These are phyloP conservation scores for Hypoxylon sp. DNA, from an alignment of 2,329 filamentous ascomycete species.

Conservation along the genomic window DNA sequence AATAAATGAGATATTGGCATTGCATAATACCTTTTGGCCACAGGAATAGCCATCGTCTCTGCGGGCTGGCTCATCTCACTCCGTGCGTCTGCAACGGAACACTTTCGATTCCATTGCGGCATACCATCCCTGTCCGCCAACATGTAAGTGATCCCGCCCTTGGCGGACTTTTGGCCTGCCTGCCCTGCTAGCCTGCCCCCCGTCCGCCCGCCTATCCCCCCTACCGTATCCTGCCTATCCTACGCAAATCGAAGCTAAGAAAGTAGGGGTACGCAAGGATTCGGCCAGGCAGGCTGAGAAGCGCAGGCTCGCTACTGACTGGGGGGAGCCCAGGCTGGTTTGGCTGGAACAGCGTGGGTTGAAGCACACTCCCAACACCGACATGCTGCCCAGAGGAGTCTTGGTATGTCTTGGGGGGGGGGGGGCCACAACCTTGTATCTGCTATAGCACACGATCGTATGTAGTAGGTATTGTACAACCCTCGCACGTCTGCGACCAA, in stretches of 20 bases:
- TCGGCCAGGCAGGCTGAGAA: slow-evolving; percentile 29
- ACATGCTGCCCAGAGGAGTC: slow-evolving; percentile 36
- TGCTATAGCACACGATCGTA: not conserved
- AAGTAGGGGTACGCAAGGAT: slow-evolving; percentile 28
- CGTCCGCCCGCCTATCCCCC: slow-evolving; percentile 26
- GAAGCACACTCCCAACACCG: slow-evolving; percentile 35
- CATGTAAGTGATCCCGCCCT: slow-evolving; percentile 42
- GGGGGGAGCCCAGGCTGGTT: not conserved
- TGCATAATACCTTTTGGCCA: slow-evolving; percentile 26
- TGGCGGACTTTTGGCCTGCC: slow-evolving; percentile 36
- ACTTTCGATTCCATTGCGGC: slow-evolving; percentile 37
- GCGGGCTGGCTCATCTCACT: slow-evolving; percentile 33
- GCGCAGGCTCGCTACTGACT: slow-evolving; percentile 25
- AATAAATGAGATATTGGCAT: too few species aligned
- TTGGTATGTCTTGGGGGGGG: slow-evolving; percentile 31
- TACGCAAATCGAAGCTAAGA: slow-evolving; percentile 36
- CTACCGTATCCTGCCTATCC: slow-evolving; percentile 18
- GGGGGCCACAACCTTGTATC: slow-evolving; percentile 14
- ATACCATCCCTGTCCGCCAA: slow-evolving; percentile 37
- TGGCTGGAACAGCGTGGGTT: slow-evolving; percentile 31
- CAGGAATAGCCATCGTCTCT: slow-evolving; percentile 2
- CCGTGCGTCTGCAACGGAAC: slow-evolving; percentile 35
- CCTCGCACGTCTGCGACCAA: too few species aligned
- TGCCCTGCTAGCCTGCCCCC: slow-evolving; percentile 20
- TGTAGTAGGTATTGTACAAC: too few species aligned